These are phyloP conservation scores for Hanseniaspora jakobsenii DNA, from an alignment of 805 yeast genomes.

Conservation along the genomic window DNA sequence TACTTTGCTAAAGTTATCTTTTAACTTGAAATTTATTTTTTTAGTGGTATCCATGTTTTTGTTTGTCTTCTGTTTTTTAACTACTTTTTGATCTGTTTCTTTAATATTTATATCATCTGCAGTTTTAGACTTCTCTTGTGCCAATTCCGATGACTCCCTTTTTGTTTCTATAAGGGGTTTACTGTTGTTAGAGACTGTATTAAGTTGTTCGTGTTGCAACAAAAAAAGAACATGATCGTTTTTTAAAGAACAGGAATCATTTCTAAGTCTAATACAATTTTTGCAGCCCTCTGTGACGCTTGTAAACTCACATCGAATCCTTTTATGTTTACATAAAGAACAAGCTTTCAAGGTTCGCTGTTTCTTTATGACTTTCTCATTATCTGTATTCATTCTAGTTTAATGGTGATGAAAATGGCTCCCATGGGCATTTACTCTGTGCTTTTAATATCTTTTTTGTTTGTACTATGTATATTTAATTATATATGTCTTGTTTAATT, in stretches of 20 bases:
- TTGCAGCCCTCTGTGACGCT: constrained; percentile 7
- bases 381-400: no score
- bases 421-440: no score
- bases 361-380: no score
- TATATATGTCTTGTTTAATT: no score
- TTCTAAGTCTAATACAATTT: constrained; percentile 5
- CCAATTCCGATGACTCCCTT: no score
- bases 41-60: background rate
- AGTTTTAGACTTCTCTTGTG: background rate
- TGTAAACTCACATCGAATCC: constrained; percentile 10
- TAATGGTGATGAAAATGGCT: no score
- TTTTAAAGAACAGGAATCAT: background rate
- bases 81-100: background rate
- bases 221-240: background rate
- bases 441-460: no score
- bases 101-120: no score
- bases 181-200: no score
- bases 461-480: no score
- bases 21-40: background rate
- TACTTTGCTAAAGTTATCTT: constrained; percentile 3
- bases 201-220: background rate
- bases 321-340: constrained; percentile 11
- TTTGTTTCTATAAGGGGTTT: no score
- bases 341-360: constrained; percentile 16
- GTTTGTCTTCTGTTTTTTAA: background rate